phyloP scores from a whole-genome alignment of 2,329 filamentous ascomycete species.

The Exophiala alcalophila region DNA sequence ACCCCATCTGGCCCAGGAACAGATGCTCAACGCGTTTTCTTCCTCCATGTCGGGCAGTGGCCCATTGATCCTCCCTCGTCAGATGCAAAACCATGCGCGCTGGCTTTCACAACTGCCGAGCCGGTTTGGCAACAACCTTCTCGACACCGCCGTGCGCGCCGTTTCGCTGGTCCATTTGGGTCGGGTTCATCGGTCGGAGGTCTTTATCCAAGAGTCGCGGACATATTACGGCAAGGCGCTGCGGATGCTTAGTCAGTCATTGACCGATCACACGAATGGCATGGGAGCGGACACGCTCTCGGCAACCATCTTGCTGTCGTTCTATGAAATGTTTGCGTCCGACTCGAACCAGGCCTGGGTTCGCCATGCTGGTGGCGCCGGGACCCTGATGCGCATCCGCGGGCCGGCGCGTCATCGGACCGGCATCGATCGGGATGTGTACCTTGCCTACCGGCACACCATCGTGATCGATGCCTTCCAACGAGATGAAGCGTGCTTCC shows the following conservation, averaged over 20 bases:
- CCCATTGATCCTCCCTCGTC: slow-evolving; percentile 11
- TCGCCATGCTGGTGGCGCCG: slow-evolving; percentile 38
- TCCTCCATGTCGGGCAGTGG: slow-evolving; percentile 8
- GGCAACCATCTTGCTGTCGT: slow-evolving; percentile 36
- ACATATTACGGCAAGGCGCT: slow-evolving; percentile 37
- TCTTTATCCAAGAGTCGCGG: slow-evolving; percentile 32
- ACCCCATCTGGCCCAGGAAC: slow-evolving; percentile 27
- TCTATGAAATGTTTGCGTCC: slow-evolving; percentile 40
- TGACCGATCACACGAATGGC: slow-evolving; percentile 32
- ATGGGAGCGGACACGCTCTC: slow-evolving; percentile 37
- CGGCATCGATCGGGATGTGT: slow-evolving; percentile 38
- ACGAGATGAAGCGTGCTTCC: slow-evolving; percentile 36
- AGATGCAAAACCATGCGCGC: slow-evolving; percentile 22
- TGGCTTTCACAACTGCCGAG: slow-evolving; percentile 28
- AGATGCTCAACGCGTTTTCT: slow-evolving; percentile 24
- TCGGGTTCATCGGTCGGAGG: slow-evolving; percentile 28
- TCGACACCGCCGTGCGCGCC: slow-evolving; percentile 32
- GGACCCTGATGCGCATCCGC: slow-evolving; percentile 36
- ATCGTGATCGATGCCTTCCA: slow-evolving; percentile 37
- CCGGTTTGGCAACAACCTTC: slow-evolving; percentile 26
- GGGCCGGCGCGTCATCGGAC: slow-evolving; percentile 34
- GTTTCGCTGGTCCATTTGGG: slow-evolving; percentile 35
- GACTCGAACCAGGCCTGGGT: slow-evolving; percentile 39
- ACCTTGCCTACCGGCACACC: slow-evolving; percentile 38
- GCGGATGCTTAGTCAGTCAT: slow-evolving; percentile 32